phyloP scores from a whole-genome alignment of 495 filamentous ascomycete genomes.

The Tuber calosporum region DNA sequence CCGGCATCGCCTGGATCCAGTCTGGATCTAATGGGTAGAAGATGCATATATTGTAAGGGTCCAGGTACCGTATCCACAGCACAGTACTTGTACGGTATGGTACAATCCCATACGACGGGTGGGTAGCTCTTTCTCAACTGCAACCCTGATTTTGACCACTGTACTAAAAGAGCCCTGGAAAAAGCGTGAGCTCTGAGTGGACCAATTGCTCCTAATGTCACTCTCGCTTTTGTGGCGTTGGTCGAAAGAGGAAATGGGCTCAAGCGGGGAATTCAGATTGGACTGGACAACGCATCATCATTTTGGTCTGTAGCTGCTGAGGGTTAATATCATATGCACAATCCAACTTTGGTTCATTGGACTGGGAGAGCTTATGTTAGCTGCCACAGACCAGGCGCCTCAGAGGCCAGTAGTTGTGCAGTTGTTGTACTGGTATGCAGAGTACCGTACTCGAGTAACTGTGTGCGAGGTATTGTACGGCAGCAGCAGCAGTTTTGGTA shows the following conservation, averaged over 20 bases:
- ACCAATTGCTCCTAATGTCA: neutral
- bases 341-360: neutral
- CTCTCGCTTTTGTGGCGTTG: neutral
- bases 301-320: neutral
- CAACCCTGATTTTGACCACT: neutral
- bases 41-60: neutral
- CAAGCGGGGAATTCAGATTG: conserved; percentile 22
- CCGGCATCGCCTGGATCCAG: neutral
- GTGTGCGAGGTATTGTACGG: neutral
- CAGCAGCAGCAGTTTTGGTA: neutral
- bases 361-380: neutral
- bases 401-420: neutral
- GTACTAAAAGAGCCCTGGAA: neutral
- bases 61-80: neutral
- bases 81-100: no score
- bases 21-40: neutral
- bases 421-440: neutral
- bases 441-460: neutral
- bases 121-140: neutral
- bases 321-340: neutral
- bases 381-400: conserved; percentile 3
- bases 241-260: neutral
- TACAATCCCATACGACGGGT: neutral
- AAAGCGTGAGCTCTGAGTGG: neutral
- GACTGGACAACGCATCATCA: neutral